Conservation (phyloP, 2,329 filamentous ascomycete species). For the Botrytis medusae region DNA sequence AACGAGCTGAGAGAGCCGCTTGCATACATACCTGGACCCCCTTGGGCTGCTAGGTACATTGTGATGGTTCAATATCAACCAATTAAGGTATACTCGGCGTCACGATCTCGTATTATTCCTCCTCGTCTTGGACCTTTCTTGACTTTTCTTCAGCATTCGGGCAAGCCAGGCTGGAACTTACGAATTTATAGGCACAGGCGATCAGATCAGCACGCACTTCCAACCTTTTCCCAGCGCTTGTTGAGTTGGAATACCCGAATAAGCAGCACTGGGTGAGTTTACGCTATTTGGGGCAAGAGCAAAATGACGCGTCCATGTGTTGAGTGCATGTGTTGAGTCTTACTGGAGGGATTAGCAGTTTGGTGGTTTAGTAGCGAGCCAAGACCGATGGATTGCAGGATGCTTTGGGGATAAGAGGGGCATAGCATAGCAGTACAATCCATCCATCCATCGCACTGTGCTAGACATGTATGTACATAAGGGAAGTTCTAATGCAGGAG, state of each 20-base stretch:
- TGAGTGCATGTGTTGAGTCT: too few relatives aligned
- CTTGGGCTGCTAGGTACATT: neutral
- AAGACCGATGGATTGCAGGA: neutral
- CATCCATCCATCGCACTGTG: neutral
- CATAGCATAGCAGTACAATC: neutral
- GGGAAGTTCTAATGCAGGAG: neutral
- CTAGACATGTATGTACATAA: too few relatives aligned
- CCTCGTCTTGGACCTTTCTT: neutral
- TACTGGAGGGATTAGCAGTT: too few relatives aligned
- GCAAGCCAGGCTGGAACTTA: too few relatives aligned
- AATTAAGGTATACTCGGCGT: neutral
- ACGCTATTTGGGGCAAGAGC: neutral
- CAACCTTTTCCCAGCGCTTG: neutral
- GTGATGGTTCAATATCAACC: neutral
- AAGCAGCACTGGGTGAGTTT: neutral
- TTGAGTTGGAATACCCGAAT: neutral
- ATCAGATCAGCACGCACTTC: neutral
- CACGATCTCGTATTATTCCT: constrained; percentile 3
- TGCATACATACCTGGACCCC: neutral
- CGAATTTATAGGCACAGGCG: too few relatives aligned
- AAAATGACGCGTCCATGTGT: constrained; percentile 18
- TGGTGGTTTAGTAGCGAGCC: neutral
- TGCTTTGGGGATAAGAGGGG: neutral
- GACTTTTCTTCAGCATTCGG: too few relatives aligned
- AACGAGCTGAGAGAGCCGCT: constrained; percentile 11